Evolutionary conservation across 371 early-diverging fungal species (phyloP).

Genomic region (Umbelopsis sp.): DNA sequence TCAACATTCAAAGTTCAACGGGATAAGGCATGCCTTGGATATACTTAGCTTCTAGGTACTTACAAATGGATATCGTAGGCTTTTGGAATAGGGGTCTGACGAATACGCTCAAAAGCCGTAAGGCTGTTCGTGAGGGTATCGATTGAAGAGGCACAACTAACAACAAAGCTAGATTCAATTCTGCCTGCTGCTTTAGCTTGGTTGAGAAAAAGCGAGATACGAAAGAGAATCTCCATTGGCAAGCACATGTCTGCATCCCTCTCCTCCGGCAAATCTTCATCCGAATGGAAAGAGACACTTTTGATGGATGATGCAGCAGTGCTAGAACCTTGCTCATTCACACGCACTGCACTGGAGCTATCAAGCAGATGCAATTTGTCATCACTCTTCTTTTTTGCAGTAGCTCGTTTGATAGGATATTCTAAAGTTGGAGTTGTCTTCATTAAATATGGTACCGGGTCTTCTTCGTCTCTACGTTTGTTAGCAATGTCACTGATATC

Average conservation of each 20-base stretch:
- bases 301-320: conserved; percentile 23
- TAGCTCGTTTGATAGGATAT: background rate
- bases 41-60: conserved; percentile 5
- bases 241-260: conserved; percentile 53
- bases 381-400: background rate
- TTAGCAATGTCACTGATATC: conserved; percentile 6
- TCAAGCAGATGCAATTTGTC: conserved; percentile 9
- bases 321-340: conserved; percentile 18
- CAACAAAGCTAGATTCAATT: conserved; percentile 57
- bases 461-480: background rate
- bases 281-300: conserved; percentile 28
- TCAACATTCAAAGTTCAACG: no score
- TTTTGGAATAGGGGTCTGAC: conserved; percentile 77
- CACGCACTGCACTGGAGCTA: background rate
- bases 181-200: conserved; percentile 48
- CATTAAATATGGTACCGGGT: conserved; percentile 5
- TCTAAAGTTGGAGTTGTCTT: conserved; percentile 4
- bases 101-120: conserved; percentile 75
- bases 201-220: conserved; percentile 56
- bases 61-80: conserved; percentile 80
- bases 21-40: no score
- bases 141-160: conserved; percentile 46
- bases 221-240: conserved; percentile 63
- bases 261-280: conserved; percentile 49
- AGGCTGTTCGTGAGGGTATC: conserved; percentile 65